Conservation (phyloP, 2,329 filamentous ascomycete species). For the Aspergillus texensis region DNA sequence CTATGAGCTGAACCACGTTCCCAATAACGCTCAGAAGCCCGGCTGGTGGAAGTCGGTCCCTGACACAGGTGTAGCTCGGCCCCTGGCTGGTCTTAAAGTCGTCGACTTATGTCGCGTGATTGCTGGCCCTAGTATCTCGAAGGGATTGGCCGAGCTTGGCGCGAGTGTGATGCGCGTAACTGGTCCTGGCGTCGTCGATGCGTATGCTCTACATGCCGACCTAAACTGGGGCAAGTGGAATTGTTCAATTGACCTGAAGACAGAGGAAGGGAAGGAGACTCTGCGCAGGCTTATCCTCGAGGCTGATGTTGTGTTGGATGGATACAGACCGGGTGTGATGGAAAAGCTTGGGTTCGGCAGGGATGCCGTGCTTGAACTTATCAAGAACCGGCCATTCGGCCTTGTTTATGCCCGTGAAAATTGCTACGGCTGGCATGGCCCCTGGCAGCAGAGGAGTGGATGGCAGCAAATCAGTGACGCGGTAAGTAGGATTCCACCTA, state of each 20-base stretch:
- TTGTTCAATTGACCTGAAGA: constrained; percentile 66
- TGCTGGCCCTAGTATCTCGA: constrained; percentile 71
- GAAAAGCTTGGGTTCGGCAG: constrained; percentile 67
- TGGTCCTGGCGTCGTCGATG: constrained; percentile 66
- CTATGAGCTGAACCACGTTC: constrained; percentile 7
- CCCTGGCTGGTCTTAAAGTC: constrained; percentile 66
- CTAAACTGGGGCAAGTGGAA: constrained; percentile 73
- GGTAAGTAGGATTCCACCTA: constrained; percentile 42
- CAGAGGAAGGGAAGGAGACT: constrained; percentile 51
- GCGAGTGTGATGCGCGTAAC: constrained; percentile 75
- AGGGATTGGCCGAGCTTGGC: constrained; percentile 73
- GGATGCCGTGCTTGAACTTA: constrained; percentile 55
- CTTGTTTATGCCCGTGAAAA: constrained; percentile 74
- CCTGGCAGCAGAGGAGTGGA: constrained; percentile 66
- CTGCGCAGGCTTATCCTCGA: constrained; percentile 65
- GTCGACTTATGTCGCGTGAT: constrained; percentile 76
- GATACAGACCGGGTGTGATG: constrained; percentile 69
- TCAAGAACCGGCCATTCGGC: constrained; percentile 60
- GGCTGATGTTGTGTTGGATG: constrained; percentile 69
- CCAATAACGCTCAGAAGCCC: neutral
- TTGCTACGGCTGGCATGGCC: constrained; percentile 68
- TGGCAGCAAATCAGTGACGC: constrained; percentile 76
- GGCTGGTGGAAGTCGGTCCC: neutral
- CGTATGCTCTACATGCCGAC: constrained; percentile 74
- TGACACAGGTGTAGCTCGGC: neutral